A percentile compares a stretch with the other conserved stretches of the same genome.
Evolutionary conservation across 306 rosid genomes (phyloP).

Genomic region (Gynostemma pentaphyllum): DNA sequence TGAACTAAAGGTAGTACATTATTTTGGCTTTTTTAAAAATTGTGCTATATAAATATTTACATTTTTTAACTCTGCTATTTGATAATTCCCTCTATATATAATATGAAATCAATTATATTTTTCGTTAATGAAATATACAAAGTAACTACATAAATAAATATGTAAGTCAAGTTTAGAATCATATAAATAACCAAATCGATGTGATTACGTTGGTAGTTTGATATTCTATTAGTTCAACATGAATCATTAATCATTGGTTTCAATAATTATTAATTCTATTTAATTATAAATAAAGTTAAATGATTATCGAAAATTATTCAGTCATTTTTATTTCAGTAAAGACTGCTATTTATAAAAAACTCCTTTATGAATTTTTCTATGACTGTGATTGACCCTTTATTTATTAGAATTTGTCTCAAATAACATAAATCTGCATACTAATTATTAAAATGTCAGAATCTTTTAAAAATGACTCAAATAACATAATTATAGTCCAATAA

Average conservation of each 20-base stretch:
- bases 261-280: background rate
- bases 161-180: background rate
- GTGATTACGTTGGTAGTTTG: background rate
- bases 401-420: too few relatives aligned
- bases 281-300: background rate
- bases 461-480: too few relatives aligned
- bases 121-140: background rate
- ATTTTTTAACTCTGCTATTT: too few relatives aligned
- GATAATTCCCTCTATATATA: too few relatives aligned
- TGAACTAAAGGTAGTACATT: too few relatives aligned
- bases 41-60: too few relatives aligned
- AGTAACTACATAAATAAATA: background rate
- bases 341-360: background rate
- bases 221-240: background rate
- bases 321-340: background rate
- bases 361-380: background rate
- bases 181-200: background rate
- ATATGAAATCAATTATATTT: background rate
- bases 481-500: too few relatives aligned
- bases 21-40: too few relatives aligned
- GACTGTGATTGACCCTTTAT: background rate
- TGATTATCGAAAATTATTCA: background rate
- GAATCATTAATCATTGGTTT: too few relatives aligned
- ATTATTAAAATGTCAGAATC: too few relatives aligned
- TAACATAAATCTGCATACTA: too few relatives aligned